Evolutionary conservation across 2,329 filamentous ascomycete species (phyloP), one percentile per base, ranked within the genome.

Genomic region (Knufia fluminis): DNA sequence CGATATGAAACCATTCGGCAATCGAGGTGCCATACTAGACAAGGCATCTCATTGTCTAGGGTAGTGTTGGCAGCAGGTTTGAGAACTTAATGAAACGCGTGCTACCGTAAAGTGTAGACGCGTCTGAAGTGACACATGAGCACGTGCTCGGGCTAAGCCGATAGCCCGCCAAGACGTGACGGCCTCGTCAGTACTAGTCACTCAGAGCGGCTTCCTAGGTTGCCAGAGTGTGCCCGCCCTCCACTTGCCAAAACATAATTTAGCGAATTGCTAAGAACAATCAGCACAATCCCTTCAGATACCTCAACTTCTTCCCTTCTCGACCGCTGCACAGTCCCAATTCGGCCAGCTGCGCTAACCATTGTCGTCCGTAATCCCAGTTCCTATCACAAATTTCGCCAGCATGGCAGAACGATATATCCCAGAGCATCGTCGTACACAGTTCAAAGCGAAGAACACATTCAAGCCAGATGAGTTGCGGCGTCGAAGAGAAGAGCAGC

Each of bases 401-500:
- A 83, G 63, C 74, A 98, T 98, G 92, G 86, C 92, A 71, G 92
- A 98, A 71, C 87, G 92, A 66, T 98, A 96, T 77, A 98, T 98
- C 66, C 92, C 92, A 70, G 92, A 98, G 77, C 92, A 98, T 78
- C 89, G 92, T 71, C 90, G 92, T 68, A 96, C 88, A 59, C 90
- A 95, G 76, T 98, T 95, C 83, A 98, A 98, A 85, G 92, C 92
- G 49, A 96, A 96, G 80, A 91, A 87, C 73, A 88, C 88, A 65
- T 97, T 98, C 79, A 96, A 96, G 82, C 91, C 91, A 63, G 92
- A 98, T 70, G 92, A 98, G 76, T 84, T 98, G 59, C 88, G 92
- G 68, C 90, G 92, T 65, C 92, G 92, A 68, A 92, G 92, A 67
- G 92, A 98, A 71, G 92, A 98, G 74, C 90, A 96, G 72, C 92